A percentile compares a stretch with the other conserved stretches of the same genome.
phyloP scores from a whole-genome alignment of 441 rosid genomes.

The Pelargonium citronellum region DNA sequence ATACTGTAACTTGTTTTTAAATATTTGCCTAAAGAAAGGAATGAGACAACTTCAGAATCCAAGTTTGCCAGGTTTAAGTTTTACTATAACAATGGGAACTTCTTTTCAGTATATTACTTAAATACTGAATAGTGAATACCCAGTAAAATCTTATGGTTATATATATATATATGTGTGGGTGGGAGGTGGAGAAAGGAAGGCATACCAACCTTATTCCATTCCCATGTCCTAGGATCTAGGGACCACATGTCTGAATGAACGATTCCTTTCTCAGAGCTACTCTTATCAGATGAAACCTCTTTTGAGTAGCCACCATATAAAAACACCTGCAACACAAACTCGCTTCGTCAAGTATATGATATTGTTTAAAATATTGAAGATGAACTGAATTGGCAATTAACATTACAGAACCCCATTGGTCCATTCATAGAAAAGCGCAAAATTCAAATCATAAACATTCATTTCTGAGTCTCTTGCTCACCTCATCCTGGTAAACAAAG shows the following conservation, averaged over 20 bases:
- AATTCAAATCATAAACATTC: slow-evolving; percentile 2
- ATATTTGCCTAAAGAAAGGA: too few species aligned
- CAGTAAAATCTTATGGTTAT: background rate
- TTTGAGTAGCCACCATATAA: slow-evolving; percentile 93
- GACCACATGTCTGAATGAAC: slow-evolving; percentile 96
- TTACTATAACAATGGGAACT: too few species aligned
- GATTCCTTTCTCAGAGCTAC: slow-evolving; percentile 71
- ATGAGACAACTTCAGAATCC: too few species aligned
- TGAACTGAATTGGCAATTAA: background rate
- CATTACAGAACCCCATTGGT: background rate
- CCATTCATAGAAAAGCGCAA: background rate
- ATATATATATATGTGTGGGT: too few species aligned
- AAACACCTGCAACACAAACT: slow-evolving; percentile 47
- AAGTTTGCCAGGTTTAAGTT: too few species aligned
- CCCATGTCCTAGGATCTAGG: slow-evolving; percentile 96
- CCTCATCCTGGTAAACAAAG: slow-evolving; percentile 88
- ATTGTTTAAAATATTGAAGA: background rate
- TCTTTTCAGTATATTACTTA: background rate
- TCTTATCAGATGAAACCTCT: slow-evolving; percentile 80
- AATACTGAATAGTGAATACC: background rate
- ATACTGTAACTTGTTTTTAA: too few species aligned
- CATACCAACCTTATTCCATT: slow-evolving; percentile 86
- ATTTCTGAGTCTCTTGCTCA: slow-evolving; percentile 21
- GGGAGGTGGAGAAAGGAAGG: slow-evolving; percentile 14
- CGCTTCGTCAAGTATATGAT: background rate